Conservation (phyloP, 2,329 filamentous ascomycete species). For the Didymosphaeria variabile region DNA sequence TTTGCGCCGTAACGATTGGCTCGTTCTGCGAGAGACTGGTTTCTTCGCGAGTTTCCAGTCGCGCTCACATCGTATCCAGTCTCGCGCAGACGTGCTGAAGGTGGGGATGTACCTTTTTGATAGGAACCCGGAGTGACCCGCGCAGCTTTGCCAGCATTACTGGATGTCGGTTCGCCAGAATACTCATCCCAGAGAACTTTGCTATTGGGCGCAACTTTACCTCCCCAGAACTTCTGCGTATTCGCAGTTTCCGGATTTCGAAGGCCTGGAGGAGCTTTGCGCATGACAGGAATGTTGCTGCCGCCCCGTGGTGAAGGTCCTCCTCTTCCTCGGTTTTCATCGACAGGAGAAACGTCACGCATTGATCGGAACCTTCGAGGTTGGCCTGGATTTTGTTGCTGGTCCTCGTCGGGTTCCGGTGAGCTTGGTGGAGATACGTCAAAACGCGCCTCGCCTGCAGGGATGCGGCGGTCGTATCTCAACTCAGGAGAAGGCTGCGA, state of each 20-base stretch:
- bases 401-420: constrained; percentile 44
- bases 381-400: constrained; percentile 23
- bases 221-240: constrained; percentile 48
- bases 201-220: constrained; percentile 45
- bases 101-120: constrained; percentile 29
- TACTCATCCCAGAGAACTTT: constrained; percentile 68
- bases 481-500: constrained; percentile 62
- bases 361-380: constrained; percentile 44
- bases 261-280: constrained; percentile 38
- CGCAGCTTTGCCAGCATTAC: constrained; percentile 60
- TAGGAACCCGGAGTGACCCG: constrained; percentile 63
- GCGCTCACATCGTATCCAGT: constrained; percentile 49
- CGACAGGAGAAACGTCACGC: constrained; percentile 52
- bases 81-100: constrained; percentile 21
- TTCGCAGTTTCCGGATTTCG: constrained; percentile 29
- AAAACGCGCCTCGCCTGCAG: constrained; percentile 31
- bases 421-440: constrained; percentile 52
- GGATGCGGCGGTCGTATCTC: constrained; percentile 32
- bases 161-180: constrained; percentile 72
- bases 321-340: constrained; percentile 41
- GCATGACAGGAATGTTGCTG: constrained; percentile 47
- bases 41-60: constrained; percentile 33
- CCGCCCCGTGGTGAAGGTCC: constrained; percentile 17
- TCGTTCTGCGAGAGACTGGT: constrained; percentile 43
- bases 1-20: constrained; percentile 36